Conservation (phyloP, 139 green algal species). For the Chlamydomonas schloesseri region DNA sequence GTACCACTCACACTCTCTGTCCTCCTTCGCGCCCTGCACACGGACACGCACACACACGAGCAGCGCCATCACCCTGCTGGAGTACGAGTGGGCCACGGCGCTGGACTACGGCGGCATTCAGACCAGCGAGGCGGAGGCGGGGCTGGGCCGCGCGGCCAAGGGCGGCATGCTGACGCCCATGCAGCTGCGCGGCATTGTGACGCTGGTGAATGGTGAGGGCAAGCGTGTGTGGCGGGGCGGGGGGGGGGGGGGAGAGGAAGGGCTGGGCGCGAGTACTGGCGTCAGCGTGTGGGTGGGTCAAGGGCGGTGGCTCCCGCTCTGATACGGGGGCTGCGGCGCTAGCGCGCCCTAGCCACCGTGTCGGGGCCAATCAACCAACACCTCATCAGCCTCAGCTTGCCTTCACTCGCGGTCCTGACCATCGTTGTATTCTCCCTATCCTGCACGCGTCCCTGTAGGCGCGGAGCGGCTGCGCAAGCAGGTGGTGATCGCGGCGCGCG, state of each 20-base stretch:
- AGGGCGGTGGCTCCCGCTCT: no score
- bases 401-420: no score
- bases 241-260: no score
- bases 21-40: not conserved
- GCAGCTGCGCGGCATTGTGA: slow-evolving; percentile 41
- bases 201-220: slow-evolving; percentile 8
- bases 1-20: not conserved
- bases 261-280: no score
- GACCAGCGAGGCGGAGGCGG: slow-evolving; percentile 63
- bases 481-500: slow-evolving; percentile 47
- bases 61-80: slow-evolving; percentile 68
- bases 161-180: slow-evolving; percentile 70
- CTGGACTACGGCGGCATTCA: slow-evolving; percentile 87
- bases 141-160: slow-evolving; percentile 67
- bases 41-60: no score
- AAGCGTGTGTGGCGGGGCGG: no score
- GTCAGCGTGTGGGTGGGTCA: no score
- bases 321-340: no score
- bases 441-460: slow-evolving; percentile 24
- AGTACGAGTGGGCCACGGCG: slow-evolving; percentile 64
- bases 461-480: slow-evolving; percentile 54
- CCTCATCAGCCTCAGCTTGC: no score
- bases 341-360: no score
- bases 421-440: no score
- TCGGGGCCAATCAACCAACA: no score